A percentile compares a stretch with the other conserved stretches of the same genome.
Evolutionary conservation across 2,329 filamentous ascomycete species (phyloP).

Genomic region (Arthrocladium fulminans): DNA sequence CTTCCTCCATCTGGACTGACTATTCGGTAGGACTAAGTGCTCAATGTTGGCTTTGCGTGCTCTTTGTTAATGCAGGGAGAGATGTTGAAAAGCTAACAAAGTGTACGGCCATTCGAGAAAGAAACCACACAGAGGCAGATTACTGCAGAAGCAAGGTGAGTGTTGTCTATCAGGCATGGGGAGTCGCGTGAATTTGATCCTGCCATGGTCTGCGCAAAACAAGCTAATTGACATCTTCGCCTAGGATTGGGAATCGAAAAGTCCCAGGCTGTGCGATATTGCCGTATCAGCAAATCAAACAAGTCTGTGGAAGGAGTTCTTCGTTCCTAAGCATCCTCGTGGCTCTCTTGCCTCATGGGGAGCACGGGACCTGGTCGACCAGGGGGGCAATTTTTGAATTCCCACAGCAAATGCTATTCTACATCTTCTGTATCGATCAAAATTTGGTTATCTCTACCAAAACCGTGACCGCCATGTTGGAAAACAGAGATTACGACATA

Average conservation of each 20-base stretch:
- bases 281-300: no score
- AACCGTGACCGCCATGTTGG: no score
- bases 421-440: no score
- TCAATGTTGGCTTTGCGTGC: not conserved
- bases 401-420: no score
- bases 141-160: not conserved
- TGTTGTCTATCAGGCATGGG: not conserved
- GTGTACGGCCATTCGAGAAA: not conserved
- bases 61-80: not conserved
- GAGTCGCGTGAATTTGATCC: not conserved
- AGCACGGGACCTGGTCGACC: no score
- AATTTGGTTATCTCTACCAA: no score
- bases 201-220: not conserved
- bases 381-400: no score
- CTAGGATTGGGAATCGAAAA: not conserved
- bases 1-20: not conserved
- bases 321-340: no score
- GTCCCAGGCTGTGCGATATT: no score
- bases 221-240: not conserved
- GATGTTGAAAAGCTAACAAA: not conserved
- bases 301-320: no score
- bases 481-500: no score
- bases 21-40: not conserved
- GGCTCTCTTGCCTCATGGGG: no score
- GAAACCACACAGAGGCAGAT: not conserved